A percentile compares a stretch with the other conserved stretches of the same genome.
These are phyloP conservation scores for Borovskyia barvae DNA, from an alignment of 208 protist genomes.

Conservation along the genomic window DNA sequence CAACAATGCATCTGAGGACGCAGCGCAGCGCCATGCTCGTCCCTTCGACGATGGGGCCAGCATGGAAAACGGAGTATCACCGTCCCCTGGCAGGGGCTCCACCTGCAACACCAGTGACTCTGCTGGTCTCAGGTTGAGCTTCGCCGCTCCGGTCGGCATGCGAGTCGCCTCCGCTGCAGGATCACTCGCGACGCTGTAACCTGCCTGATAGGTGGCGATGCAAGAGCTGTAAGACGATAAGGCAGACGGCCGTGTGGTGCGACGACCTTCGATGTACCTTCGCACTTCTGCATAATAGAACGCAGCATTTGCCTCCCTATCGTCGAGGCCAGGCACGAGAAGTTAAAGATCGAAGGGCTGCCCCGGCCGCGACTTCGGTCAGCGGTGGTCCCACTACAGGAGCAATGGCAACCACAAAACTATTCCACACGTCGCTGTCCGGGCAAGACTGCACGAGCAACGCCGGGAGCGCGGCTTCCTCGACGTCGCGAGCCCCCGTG, in stretches of 20 bases:
- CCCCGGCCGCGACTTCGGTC: slow-evolving; percentile 38
- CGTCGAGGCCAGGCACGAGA: slow-evolving; percentile 39
- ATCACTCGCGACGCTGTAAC: too few relatives aligned
- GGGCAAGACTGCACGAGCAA: slow-evolving; percentile 11
- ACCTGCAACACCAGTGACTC: slow-evolving; percentile 9
- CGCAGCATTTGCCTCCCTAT: slow-evolving; percentile 12
- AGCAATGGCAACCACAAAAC: slow-evolving; percentile 39
- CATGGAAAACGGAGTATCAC: neutral
- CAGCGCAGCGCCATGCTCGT: too few relatives aligned
- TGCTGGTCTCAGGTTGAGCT: neutral
- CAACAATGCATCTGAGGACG: too few relatives aligned
- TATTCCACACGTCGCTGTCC: slow-evolving; percentile 41
- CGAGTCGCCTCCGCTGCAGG: too few relatives aligned
- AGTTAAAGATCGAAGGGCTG: slow-evolving; percentile 55
- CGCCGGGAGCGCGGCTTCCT: neutral
- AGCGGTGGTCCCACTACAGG: slow-evolving; percentile 52
- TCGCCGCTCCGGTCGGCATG: too few relatives aligned
- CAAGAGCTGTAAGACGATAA: slow-evolving; percentile 9
- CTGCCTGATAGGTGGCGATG: too few relatives aligned
- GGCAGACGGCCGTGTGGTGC: slow-evolving; percentile 9
- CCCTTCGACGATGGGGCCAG: too few relatives aligned
- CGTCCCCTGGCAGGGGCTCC: slow-evolving; percentile 9
- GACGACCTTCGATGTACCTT: slow-evolving; percentile 12
- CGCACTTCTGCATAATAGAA: slow-evolving; percentile 15
- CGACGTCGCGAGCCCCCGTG: neutral